Evolutionary conservation across 257 asterid genomes (phyloP).

Genomic region (Capsicum pubescens): DNA sequence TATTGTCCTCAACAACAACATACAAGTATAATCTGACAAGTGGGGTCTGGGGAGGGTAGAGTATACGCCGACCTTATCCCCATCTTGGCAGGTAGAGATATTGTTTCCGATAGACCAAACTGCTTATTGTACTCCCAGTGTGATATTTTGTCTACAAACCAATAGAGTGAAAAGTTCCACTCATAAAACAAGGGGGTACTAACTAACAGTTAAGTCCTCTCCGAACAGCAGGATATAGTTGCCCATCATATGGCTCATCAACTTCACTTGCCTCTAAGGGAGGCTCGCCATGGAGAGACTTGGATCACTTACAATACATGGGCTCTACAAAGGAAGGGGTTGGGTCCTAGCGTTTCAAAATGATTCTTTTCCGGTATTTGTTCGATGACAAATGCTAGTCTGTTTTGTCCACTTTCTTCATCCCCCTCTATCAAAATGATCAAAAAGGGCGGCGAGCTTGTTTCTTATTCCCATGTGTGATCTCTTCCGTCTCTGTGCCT

Average conservation of each 20-base stretch:
- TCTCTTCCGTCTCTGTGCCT: neutral
- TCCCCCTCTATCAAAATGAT: no score
- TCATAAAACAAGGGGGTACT: neutral
- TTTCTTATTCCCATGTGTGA: neutral
- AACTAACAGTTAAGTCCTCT: neutral
- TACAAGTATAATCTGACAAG: neutral
- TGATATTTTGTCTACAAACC: neutral
- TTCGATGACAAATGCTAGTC: neutral
- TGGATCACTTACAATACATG: conserved; percentile 1
- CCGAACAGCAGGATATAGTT: neutral
- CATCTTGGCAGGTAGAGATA: no score
- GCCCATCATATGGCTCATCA: neutral
- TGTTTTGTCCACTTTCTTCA: no score
- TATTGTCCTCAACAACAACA: neutral
- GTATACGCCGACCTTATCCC: no score
- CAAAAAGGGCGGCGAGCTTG: no score
- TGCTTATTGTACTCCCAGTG: neutral
- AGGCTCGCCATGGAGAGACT: neutral
- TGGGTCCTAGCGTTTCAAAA: neutral
- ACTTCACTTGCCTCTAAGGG: neutral
- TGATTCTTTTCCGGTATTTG: neutral
- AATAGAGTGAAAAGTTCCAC: neutral
- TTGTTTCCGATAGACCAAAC: neutral
- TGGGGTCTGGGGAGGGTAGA: neutral
- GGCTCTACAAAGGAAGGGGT: conserved; percentile 11